Base-by-base conservation (phyloP, 2,329 filamentous ascomycete species). In the Fusarium sp. region DNA sequence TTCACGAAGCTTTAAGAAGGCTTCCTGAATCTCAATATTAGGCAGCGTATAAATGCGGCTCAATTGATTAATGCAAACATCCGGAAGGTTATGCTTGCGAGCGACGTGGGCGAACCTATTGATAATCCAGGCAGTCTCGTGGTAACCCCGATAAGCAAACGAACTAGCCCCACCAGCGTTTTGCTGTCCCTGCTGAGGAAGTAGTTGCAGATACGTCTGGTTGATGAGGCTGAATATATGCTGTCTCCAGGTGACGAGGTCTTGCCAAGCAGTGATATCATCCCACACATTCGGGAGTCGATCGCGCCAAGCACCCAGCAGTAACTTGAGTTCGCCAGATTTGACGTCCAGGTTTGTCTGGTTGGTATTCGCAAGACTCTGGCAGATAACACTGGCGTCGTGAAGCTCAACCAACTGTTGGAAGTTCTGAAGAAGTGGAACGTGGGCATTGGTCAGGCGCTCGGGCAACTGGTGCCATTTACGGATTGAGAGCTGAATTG, bases 51-150 rank as follows among this genome's bases (percentile, higher is more conserved):
- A 99, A 80, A 99, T 99, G 72, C 96, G 93, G 80, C 96, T 97
- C 26, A 99, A 89, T 80, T 99, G 96, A 74, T 90, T 96, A 83
- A 99, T 98, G 85, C 97, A 99, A 36, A 99, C 96, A 73, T 99
- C 96, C 0, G 95, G 94, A 77, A 99, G 90, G 77, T 94, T 96
- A 82, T 99, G 96, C 86, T 99, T 99, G 65, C 96, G 92, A 54
- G 96, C 96, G 47, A 99, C 96, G 80, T 99, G 96, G 2, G 96
- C 97, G 79, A 99, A 99, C 24, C 96, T 90, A 82, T 99, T 99
- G 83, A 99, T 99, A 77, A 99, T 99, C 96, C 96, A 99, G 5
- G 96, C 96, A 18, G 96, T 99, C 84, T 99, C 96, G 79, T 99
- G 96, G 80, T 98, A 99, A 32, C 96, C 96, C 50, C 96, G 91